Conservation (phyloP, 176 grass and related monocot species). For the Hordeum vulgare region MorexV3_pseudomolecules_assembly NC_058518.1:508971201-508971700, state of each 20-base stretch:
- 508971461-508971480: not conserved
- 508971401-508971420: constrained; percentile 39
- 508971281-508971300: constrained; percentile 84
- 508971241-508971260: too few relatives aligned
- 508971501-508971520: too few relatives aligned
- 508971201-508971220: too few relatives aligned
- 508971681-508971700: too few relatives aligned
- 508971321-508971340: constrained; percentile 97
- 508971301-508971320: constrained; percentile 96
- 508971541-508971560: not conserved
- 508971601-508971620: too few relatives aligned
- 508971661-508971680: too few relatives aligned
- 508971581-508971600: too few relatives aligned
- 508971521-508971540: too few relatives aligned
- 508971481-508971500: too few relatives aligned
- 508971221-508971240: too few relatives aligned
- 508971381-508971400: constrained; percentile 23
- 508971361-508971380: constrained; percentile 52
- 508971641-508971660: too few relatives aligned
- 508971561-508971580: not conserved
- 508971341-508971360: constrained; percentile 92
- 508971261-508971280: not conserved
- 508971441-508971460: not conserved
- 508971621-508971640: too few relatives aligned
- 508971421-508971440: constrained; percentile 15